These are phyloP conservation scores for Claviceps cyperi DNA, from an alignment of 2,329 filamentous ascomycete genomes.

Conservation along the genomic window DNA sequence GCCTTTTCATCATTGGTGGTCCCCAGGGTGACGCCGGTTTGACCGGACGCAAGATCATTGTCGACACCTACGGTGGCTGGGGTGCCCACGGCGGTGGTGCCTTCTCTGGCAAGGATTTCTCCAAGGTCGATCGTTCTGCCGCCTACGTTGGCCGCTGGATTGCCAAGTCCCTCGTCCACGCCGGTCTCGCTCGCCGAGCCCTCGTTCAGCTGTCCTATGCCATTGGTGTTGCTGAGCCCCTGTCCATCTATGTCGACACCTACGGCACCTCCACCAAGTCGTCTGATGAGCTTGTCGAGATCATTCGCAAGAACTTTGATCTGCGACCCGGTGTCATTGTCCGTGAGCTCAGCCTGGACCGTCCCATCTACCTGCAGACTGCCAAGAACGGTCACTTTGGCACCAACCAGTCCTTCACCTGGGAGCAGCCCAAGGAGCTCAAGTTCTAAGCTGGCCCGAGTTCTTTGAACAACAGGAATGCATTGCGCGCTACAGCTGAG, in stretches of 20 bases:
- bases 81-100: slow-evolving; percentile 99
- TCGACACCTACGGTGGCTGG: slow-evolving; percentile 99
- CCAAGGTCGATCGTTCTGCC: slow-evolving; percentile 97
- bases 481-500: background rate
- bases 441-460: slow-evolving; percentile 53
- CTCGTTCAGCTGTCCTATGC: slow-evolving; percentile 98
- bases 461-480: background rate
- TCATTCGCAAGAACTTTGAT: slow-evolving; percentile 94
- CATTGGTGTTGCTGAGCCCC: slow-evolving; percentile 95
- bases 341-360: slow-evolving; percentile 85
- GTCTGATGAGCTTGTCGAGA: slow-evolving; percentile 86
- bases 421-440: slow-evolving; percentile 95
- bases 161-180: slow-evolving; percentile 89
- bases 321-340: slow-evolving; percentile 97
- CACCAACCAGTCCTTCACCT: slow-evolving; percentile 92
- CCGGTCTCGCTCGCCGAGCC: slow-evolving; percentile 77
- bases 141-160: slow-evolving; percentile 98
- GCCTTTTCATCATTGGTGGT: slow-evolving; percentile 97
- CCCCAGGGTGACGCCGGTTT: slow-evolving; percentile 98
- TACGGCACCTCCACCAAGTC: slow-evolving; percentile 88
- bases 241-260: slow-evolving; percentile 93
- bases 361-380: slow-evolving; percentile 95
- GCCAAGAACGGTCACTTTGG: slow-evolving; percentile 99
- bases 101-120: slow-evolving; percentile 99
- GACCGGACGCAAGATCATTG: slow-evolving; percentile 97